Base-by-base conservation (phyloP, 139 green algal species). In the Eudorina sp. region DNA sequence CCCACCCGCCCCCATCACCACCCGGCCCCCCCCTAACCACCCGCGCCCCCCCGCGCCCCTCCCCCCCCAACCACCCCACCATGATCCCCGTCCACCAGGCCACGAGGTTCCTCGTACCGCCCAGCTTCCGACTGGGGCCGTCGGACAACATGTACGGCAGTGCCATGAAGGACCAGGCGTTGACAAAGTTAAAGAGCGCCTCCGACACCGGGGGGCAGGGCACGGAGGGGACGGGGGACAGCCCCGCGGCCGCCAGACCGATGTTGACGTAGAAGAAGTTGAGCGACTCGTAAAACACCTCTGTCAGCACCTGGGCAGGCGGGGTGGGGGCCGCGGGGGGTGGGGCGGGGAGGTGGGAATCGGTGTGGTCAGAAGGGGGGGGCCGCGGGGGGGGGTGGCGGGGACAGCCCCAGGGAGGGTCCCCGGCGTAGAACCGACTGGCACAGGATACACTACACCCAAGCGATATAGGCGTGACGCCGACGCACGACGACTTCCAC, bases 241-340 rank as follows among this genome's bases (percentile, higher is more conserved):
- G 53, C 29, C 88, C 75, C 0, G 95, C 40, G 0, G 31, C 45
- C 23, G 81, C 62, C 62, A 96, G 79, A 3, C 88, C 83, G 31
- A 93, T 91, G 87, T 98, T 98, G 73, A 98, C 88, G 83, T 97
- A 98, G 89, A 98, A 98, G 80, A 98, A 96, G 90, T 98, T 98
- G 53, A 96, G 58, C 4, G 92, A 96, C 89, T 97, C 92, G 87
- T 98, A 75, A 8, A 96, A 77, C 34, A 96, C 86, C 46, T 92
- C 74, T 53, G 82, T 21, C 41, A 95, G 72, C 2, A 82, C 87
- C n/a, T 95, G 87, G 0, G 88, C 68, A n/a, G n/a, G n/a, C n/a
- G n/a, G n/a, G n/a, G n/a, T n/a, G n/a, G 27, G 77, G 53, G 27
- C 7, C 27, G 89, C 91, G 53, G 72, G 74, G 78, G 16, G 27